These are phyloP conservation scores for Periconia macrospinosa DNA, from an alignment of 2,329 filamentous ascomycete species.

Conservation along the genomic window DNA sequence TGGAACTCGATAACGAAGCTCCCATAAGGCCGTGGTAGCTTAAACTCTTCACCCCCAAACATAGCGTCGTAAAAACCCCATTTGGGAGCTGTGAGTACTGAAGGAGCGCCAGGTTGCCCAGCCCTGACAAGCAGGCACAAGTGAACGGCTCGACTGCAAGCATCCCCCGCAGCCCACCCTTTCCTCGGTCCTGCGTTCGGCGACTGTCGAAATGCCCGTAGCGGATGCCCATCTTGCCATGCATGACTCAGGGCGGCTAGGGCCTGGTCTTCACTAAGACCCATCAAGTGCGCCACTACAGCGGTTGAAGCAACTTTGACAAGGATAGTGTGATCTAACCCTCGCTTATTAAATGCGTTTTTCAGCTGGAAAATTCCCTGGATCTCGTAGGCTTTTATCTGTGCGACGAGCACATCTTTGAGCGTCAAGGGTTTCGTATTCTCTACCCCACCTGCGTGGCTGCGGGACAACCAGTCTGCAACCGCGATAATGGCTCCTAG, in stretches of 20 bases:
- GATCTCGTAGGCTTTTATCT: slow-evolving; percentile 1
- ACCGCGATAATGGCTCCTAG: slow-evolving; percentile 1
- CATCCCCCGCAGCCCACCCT: slow-evolving; percentile 1
- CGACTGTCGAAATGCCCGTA: not conserved
- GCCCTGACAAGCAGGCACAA: not conserved
- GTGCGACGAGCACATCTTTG: not conserved
- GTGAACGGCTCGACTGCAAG: not conserved
- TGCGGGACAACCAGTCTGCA: not conserved
- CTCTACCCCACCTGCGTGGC: not conserved
- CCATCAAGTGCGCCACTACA: not conserved
- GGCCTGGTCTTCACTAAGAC: not conserved
- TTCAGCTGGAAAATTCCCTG: not conserved
- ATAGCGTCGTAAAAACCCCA: slow-evolving; percentile 1
- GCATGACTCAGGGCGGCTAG: not conserved
- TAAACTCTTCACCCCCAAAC: not conserved
- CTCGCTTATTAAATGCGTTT: not conserved
- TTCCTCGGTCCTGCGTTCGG: not conserved
- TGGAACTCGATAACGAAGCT: not conserved
- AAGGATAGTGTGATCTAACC: not conserved
- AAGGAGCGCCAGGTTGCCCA: not conserved
- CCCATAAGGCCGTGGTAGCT: not conserved
- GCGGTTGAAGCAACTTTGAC: slow-evolving; percentile 1
- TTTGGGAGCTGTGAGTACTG: not conserved
- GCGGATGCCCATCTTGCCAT: not conserved
- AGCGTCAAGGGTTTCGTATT: not conserved